These are phyloP conservation scores for Aspergillus affinis DNA, from an alignment of 495 filamentous ascomycete genomes.

Conservation along the genomic window DNA sequence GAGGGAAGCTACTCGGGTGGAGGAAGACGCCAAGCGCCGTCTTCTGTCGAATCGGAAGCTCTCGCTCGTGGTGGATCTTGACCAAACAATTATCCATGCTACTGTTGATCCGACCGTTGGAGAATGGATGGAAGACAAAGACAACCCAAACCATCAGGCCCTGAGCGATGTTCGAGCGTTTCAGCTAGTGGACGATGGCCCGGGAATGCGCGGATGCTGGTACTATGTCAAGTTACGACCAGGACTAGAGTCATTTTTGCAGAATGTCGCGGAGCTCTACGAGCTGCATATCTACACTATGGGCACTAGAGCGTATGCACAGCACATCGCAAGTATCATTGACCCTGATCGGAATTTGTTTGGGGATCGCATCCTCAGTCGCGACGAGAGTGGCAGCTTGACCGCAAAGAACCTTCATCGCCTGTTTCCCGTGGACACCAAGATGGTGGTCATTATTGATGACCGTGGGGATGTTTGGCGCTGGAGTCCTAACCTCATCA, in stretches of 20 bases:
- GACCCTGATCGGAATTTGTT: slow-evolving; percentile 90
- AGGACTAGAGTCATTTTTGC: slow-evolving; percentile 78
- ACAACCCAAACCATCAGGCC: slow-evolving; percentile 87
- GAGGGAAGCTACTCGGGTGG: slow-evolving; percentile 73
- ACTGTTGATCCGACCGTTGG: slow-evolving; percentile 95
- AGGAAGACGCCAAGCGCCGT: slow-evolving; percentile 81
- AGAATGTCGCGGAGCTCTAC: slow-evolving; percentile 75
- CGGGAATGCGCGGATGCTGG: slow-evolving; percentile 71
- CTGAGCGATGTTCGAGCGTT: slow-evolving; percentile 86
- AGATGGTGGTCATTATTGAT: slow-evolving; percentile 99
- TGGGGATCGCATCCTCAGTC: slow-evolving; percentile 89
- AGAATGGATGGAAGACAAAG: slow-evolving; percentile 87
- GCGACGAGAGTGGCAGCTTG: slow-evolving; percentile 93
- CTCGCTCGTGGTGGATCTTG: slow-evolving; percentile 92
- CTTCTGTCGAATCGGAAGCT: slow-evolving; percentile 77
- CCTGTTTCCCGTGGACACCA: slow-evolving; percentile 93
- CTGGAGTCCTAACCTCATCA: slow-evolving; percentile 90
- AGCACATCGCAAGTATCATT: slow-evolving; percentile 87
- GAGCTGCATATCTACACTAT: slow-evolving; percentile 99
- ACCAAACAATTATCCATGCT: slow-evolving; percentile 98
- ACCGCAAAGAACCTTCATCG: slow-evolving; percentile 86
- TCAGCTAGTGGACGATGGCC: slow-evolving; percentile 81
- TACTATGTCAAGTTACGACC: slow-evolving; percentile 99
- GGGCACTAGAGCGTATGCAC: slow-evolving; percentile 93
- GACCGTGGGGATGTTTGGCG: slow-evolving; percentile 98